These are phyloP conservation scores for Candida coleopterorum DNA, from an alignment of 805 yeast genomes.

Conservation along the genomic window DNA sequence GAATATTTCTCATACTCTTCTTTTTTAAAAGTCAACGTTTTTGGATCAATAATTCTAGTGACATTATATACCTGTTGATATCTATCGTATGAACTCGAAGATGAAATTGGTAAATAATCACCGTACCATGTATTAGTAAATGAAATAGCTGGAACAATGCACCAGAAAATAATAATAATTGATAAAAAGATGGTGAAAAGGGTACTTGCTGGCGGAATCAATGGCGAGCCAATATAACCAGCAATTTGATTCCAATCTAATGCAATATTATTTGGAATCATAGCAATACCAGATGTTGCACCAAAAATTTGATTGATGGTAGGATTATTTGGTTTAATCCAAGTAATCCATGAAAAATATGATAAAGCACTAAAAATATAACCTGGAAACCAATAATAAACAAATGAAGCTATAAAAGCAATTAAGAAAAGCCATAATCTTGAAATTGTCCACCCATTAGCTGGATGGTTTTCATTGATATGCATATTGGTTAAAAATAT, in stretches of 20 bases:
- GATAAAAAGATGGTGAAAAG: slow-evolving; percentile 40
- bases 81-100: slow-evolving; percentile 46
- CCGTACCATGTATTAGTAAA: slow-evolving; percentile 56
- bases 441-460: slow-evolving; percentile 59
- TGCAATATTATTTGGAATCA: slow-evolving; percentile 58
- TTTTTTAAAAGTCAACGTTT: slow-evolving; percentile 38
- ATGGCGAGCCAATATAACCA: slow-evolving; percentile 54
- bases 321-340: slow-evolving; percentile 60
- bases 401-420: slow-evolving; percentile 35
- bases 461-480: slow-evolving; percentile 46
- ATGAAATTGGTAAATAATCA: slow-evolving; percentile 51
- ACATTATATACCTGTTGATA: slow-evolving; percentile 48
- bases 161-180: slow-evolving; percentile 44
- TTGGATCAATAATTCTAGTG: slow-evolving; percentile 38
- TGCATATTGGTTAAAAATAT: slow-evolving; percentile 52
- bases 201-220: slow-evolving; percentile 57
- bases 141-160: slow-evolving; percentile 53
- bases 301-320: slow-evolving; percentile 67
- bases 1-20: slow-evolving; percentile 53
- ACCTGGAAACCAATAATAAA: slow-evolving; percentile 60
- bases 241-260: slow-evolving; percentile 68
- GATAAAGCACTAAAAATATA: slow-evolving; percentile 56
- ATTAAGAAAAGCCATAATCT: slow-evolving; percentile 45
- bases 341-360: slow-evolving; percentile 58
- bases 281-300: slow-evolving; percentile 53